Evolutionary conservation across 352 stramenopile genomes (phyloP).

Genomic region (Achlya hypogyna): DNA sequence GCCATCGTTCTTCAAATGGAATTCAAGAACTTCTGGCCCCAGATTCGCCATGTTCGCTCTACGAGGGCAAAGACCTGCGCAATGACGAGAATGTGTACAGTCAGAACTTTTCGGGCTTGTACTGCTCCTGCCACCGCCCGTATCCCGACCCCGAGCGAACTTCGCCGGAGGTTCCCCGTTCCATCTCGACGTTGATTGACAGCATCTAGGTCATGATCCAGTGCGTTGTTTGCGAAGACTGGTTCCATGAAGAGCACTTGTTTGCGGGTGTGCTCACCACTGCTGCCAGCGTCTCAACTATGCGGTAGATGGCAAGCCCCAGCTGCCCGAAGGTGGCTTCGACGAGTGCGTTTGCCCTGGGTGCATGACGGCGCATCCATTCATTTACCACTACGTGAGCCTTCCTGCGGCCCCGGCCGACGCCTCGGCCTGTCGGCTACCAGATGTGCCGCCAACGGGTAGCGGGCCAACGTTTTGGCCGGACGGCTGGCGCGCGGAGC

Average conservation of each 20-base stretch:
- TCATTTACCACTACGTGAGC: slow-evolving; percentile 46
- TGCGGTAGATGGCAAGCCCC: neutral
- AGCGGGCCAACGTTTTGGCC: slow-evolving; percentile 52
- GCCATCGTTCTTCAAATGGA: slow-evolving; percentile 4
- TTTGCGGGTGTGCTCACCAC: slow-evolving; percentile 6
- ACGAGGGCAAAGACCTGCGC: slow-evolving; percentile 34
- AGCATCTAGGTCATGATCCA: slow-evolving; percentile 42
- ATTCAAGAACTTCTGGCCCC: neutral
- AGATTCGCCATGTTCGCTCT: slow-evolving; percentile 45
- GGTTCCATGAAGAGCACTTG: slow-evolving; percentile 67
- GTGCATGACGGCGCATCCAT: slow-evolving; percentile 56
- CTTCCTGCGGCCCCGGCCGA: neutral
- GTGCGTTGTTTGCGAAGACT: slow-evolving; percentile 71
- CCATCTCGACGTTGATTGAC: too few species aligned
- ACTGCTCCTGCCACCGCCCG: slow-evolving; percentile 63
- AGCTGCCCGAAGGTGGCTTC: slow-evolving; percentile 28
- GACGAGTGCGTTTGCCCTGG: slow-evolving; percentile 58
- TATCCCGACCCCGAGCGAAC: slow-evolving; percentile 66
- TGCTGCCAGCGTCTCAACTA: slow-evolving; percentile 12
- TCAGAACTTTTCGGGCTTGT: slow-evolving; percentile 58
- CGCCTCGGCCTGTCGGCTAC: slow-evolving; percentile 5
- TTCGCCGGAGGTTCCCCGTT: too few species aligned
- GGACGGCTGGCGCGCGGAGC: slow-evolving; percentile 41
- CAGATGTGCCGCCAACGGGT: slow-evolving; percentile 13
- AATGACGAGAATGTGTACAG: slow-evolving; percentile 62